Evolutionary conservation across 768 basidiomycete genomes (phyloP), one percentile per base, ranked within the genome.

Genomic region (Leucocoprinus birnbaumii): DNA sequence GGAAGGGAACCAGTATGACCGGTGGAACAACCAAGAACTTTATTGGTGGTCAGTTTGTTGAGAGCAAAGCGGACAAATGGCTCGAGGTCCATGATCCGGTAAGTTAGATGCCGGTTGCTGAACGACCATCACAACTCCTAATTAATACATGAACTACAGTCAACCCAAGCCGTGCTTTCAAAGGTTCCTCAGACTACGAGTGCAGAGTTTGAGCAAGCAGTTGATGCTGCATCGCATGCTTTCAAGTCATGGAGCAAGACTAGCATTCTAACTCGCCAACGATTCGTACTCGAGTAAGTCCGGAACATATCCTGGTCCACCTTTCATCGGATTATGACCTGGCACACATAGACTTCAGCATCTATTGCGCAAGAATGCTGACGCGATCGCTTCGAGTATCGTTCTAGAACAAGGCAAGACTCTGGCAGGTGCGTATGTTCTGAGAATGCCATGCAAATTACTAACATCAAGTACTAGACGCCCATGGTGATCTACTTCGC

Each of bases 321-420:
- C 37, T 22, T 58, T 43, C 51, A 26, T 11, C 5, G 31, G 31
- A 31, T 31, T 31, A 31, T 31, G 31, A 51, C 52, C 16, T 22
- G 16, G 16, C 13, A 13, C 25, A 31, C n/a, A 43, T 52, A 98
- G 95, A 61, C 80, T 98, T 26, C 96, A 98, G 66, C 80, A 85
- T 56, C 79, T 92, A 25, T 84, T 99, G 54, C 87, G 94, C 43
- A 77, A 91, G 66, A 85, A 98, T 67, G 80, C 87, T 7, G 92
- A 93, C 62, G 87, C 86, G 48, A 80, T 99, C 52, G 95, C 94
- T 0, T 79, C 76, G 41, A 93, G 87, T 62, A 98, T 98, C 53
- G 93, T 95, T 22, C 73, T 98, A 19, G 95, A 98, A 67, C 96
- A 98, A 71, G 96, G 96, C 14, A 98, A 98, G 74, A 99, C 96